A percentile compares a stretch with the other conserved stretches of the same genome.
Evolutionary conservation across 78 protist species (phyloP).

Genomic region (Dictyostelium citrinum): DNA sequence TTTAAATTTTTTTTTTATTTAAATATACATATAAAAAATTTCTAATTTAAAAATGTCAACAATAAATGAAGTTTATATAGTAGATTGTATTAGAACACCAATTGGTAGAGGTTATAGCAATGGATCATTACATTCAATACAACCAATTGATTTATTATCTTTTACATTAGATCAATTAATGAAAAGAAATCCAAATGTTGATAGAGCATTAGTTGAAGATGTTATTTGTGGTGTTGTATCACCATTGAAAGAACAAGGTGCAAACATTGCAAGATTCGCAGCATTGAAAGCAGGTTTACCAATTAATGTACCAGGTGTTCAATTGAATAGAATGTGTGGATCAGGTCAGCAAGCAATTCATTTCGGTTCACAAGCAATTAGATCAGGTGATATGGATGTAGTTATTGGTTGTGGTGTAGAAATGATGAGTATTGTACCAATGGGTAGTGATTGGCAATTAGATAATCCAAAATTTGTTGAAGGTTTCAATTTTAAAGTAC

Average conservation of each 20-base stretch:
- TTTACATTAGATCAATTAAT: conserved; percentile 34
- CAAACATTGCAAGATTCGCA: conserved; percentile 86
- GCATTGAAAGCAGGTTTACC: conserved; percentile 82
- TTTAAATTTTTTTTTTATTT: too few species aligned
- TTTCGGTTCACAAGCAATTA: conserved; percentile 88
- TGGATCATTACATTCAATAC: conserved; percentile 41
- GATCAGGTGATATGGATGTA: conserved; percentile 76
- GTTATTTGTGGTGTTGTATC: conserved; percentile 85
- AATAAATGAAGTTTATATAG: conserved; percentile 20
- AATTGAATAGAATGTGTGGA: conserved; percentile 91
- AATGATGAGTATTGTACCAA: conserved; percentile 83
- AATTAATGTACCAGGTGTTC: conserved; percentile 82
- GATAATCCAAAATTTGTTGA: conserved; percentile 38
- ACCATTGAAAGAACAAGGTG: conserved; percentile 86
- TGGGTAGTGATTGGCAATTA: conserved; percentile 84
- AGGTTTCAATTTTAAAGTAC: conserved; percentile 50
- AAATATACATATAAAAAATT: background rate
- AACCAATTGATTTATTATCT: conserved; percentile 71
- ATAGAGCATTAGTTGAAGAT: conserved; percentile 77
- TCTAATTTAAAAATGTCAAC: background rate
- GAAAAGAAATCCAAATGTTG: conserved; percentile 47
- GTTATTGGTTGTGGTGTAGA: conserved; percentile 89
- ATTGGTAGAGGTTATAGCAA: conserved; percentile 73
- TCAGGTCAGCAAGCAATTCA: conserved; percentile 87
- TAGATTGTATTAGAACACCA: conserved; percentile 79